Conservation (phyloP, 345 rosid species). For the Turnera subulata region DNA sequence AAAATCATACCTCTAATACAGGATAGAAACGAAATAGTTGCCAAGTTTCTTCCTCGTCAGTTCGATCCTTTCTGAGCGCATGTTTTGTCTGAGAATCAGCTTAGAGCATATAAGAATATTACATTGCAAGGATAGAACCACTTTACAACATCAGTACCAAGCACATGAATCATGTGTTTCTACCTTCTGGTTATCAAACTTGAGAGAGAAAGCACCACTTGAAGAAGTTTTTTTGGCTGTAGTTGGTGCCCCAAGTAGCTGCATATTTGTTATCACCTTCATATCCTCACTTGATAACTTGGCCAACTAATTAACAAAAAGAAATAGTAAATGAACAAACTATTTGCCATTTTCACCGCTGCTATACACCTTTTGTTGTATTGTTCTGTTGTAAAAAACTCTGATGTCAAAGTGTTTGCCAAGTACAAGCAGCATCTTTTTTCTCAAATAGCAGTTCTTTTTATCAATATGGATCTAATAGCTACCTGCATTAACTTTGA, state of each 20-base stretch:
- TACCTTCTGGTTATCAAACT: constrained; percentile 82
- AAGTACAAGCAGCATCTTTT: not conserved
- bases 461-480: constrained; percentile 7
- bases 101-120: no score
- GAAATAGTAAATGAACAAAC: not conserved
- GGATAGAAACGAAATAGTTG: constrained; percentile 87
- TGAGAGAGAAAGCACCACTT: constrained; percentile 68
- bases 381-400: not conserved
- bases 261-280: constrained; percentile 74
- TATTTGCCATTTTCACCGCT: not conserved
- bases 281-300: constrained; percentile 65
- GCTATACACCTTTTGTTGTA: not conserved
- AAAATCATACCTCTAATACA: constrained; percentile 61
- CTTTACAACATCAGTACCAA: constrained; percentile 2
- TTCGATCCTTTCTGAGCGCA: constrained; percentile 78
- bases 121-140: constrained; percentile 10
- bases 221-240: constrained; percentile 38
- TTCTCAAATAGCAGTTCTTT: not conserved
- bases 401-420: not conserved
- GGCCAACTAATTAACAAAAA: constrained; percentile 56
- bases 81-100: constrained; percentile 56
- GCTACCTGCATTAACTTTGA: constrained; percentile 87
- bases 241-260: constrained; percentile 61
- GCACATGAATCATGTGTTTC: not conserved
- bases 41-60: constrained; percentile 92